Percentiles rank a stretch among this genome's conserved stretches.
Evolutionary conservation across 148 eudicot species (phyloP).

Genomic region (Vaccinium macrocarpon): DNA sequence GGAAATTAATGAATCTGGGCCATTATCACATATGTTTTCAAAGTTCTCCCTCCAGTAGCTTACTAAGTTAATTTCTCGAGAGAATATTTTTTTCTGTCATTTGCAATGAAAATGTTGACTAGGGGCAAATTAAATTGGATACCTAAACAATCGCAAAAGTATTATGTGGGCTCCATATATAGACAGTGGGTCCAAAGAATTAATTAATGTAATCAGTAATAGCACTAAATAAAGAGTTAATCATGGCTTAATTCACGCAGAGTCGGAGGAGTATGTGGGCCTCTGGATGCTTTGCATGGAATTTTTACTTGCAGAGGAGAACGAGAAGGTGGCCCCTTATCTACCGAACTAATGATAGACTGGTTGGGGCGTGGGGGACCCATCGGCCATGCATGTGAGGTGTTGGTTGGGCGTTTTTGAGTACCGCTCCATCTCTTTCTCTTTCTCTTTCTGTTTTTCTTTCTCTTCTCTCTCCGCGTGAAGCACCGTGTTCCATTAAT

Average conservation of each 20-base stretch:
- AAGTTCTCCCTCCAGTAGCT: too few species aligned
- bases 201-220: neutral
- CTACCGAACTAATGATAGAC: neutral
- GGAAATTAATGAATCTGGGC: too few species aligned
- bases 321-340: neutral
- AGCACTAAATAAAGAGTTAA: neutral
- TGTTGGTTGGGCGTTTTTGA: neutral
- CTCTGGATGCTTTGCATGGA: neutral
- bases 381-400: neutral
- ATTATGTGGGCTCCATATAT: neutral
- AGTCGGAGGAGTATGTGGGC: neutral
- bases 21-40: too few species aligned
- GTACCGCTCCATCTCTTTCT: neutral
- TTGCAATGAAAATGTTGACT: neutral
- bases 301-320: neutral
- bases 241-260: neutral
- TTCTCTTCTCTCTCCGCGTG: conserved; percentile 1
- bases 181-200: neutral
- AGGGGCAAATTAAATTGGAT: neutral
- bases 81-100: neutral
- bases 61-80: too few species aligned
- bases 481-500: neutral
- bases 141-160: neutral
- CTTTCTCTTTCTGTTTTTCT: neutral
- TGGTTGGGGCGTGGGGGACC: neutral